Conservation (phyloP, 202 grass and related monocot genomes). For the Hordeum pubiflorum region DNA sequence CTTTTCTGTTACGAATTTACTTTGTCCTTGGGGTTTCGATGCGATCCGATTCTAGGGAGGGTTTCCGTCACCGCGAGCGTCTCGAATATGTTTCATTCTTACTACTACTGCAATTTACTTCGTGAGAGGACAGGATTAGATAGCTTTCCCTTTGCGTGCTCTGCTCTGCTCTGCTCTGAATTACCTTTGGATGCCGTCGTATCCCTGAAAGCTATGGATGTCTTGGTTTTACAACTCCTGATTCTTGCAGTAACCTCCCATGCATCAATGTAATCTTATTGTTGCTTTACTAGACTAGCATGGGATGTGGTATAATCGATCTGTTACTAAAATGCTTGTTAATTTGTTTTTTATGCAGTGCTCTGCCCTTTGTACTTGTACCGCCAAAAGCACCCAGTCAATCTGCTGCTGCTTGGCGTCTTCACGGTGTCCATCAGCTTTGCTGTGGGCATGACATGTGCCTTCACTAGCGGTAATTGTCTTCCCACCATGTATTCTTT, state of each 20-base stretch:
- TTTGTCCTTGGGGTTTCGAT: not conserved
- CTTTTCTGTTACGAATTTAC: not conserved
- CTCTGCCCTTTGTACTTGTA: conserved; percentile 76
- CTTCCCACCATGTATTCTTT: not conserved
- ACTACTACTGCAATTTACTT: not conserved
- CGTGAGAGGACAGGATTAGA: not conserved
- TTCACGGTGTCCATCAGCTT: conserved; percentile 82
- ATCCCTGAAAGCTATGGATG: not conserved
- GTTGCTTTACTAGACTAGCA: not conserved
- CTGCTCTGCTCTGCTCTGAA: too few relatives aligned
- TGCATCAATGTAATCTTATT: not conserved
- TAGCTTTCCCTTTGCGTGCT: conserved; percentile 16
- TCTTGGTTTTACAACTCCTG: not conserved
- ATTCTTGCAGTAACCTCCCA: not conserved
- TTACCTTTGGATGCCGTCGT: not conserved
- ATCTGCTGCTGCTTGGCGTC: conserved; percentile 62
- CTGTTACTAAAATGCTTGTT: not conserved
- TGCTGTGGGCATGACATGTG: conserved; percentile 78
- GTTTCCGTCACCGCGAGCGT: not conserved
- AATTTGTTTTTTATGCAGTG: conserved; percentile 30
- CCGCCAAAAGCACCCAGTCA: conserved; percentile 70
- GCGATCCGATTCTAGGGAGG: not conserved
- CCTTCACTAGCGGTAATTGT: conserved; percentile 71
- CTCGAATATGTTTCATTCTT: too few relatives aligned
- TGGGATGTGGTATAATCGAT: not conserved